phyloP scores from a whole-genome alignment of 805 yeast genomes.

The Suhomyces sp. region DNA sequence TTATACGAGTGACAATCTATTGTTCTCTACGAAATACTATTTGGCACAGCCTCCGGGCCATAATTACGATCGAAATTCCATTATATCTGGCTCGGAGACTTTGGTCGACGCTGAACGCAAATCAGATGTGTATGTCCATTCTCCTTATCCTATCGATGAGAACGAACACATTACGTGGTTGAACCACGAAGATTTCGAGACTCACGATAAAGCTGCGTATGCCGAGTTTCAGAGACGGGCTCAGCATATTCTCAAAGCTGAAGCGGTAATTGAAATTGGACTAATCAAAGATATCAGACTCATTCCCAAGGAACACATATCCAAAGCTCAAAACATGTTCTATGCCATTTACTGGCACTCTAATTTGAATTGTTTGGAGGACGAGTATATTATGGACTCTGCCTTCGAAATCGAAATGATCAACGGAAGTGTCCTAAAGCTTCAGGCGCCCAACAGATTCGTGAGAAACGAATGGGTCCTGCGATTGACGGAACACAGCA shows the following conservation, averaged over 20 bases:
- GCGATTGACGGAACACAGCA: constrained; percentile 40
- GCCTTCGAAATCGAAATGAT: constrained; percentile 51
- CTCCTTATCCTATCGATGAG: constrained; percentile 53
- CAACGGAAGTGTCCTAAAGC: constrained; percentile 44
- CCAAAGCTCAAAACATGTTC: constrained; percentile 23
- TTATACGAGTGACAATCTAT: constrained; percentile 56
- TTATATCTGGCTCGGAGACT: background rate
- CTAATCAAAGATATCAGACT: constrained; percentile 41
- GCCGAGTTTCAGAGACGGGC: constrained; percentile 63
- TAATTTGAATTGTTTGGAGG: constrained; percentile 18
- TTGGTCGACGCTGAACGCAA: constrained; percentile 13
- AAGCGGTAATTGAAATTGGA: constrained; percentile 59
- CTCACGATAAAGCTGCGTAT: constrained; percentile 56
- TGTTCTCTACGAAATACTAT: constrained; percentile 55
- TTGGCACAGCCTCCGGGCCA: constrained; percentile 65
- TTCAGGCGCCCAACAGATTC: constrained; percentile 52
- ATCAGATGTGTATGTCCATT: constrained; percentile 37
- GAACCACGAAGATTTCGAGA: constrained; percentile 40
- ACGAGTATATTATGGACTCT: constrained; percentile 39
- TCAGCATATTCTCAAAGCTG: constrained; percentile 53
- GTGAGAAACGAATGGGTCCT: constrained; percentile 67
- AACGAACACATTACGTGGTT: constrained; percentile 65
- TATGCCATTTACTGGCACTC: constrained; percentile 33
- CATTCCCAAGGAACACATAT: constrained; percentile 22
- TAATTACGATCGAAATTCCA: constrained; percentile 15